A percentile compares a stretch with the other conserved stretches of the same genome.
Conservation (phyloP, 2,329 filamentous ascomycete genomes). For the Aspergillus transmontanensis region DNA sequence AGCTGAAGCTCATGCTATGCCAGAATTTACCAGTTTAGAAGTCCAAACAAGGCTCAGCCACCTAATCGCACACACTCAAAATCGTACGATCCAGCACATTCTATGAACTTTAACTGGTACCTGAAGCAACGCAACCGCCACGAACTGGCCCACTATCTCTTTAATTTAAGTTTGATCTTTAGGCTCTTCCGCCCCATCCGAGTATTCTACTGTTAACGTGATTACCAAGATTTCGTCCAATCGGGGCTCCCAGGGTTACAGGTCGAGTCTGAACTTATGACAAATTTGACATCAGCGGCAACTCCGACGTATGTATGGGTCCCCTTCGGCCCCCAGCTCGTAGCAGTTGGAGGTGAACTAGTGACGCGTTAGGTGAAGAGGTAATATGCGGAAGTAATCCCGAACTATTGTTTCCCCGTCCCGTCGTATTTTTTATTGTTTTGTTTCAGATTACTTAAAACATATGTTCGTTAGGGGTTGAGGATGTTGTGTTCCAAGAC, state of each 20-base stretch:
- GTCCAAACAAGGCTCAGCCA: neutral
- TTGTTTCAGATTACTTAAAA: conserved; percentile 1
- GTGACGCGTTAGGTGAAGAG: neutral
- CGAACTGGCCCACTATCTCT: neutral
- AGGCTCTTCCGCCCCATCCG: conserved; percentile 1
- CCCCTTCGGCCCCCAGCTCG: neutral
- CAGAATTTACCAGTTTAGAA: neutral
- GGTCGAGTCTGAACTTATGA: neutral
- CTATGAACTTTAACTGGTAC: neutral
- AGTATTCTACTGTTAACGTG: neutral
- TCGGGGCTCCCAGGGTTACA: neutral
- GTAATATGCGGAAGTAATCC: neutral
- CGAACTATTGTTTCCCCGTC: neutral
- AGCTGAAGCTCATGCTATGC: neutral
- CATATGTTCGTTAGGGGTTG: neutral
- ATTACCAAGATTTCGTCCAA: neutral
- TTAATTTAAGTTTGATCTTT: neutral
- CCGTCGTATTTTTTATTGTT: neutral
- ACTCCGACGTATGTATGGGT: neutral
- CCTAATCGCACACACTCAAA: neutral
- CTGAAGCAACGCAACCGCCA: conserved; percentile 1
- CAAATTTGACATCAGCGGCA: neutral
- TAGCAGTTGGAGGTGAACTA: neutral
- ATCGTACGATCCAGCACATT: neutral
- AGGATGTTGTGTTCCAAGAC: neutral